These are phyloP conservation scores for Patellaria atrata DNA, from an alignment of 495 filamentous ascomycete genomes.

Conservation along the genomic window DNA sequence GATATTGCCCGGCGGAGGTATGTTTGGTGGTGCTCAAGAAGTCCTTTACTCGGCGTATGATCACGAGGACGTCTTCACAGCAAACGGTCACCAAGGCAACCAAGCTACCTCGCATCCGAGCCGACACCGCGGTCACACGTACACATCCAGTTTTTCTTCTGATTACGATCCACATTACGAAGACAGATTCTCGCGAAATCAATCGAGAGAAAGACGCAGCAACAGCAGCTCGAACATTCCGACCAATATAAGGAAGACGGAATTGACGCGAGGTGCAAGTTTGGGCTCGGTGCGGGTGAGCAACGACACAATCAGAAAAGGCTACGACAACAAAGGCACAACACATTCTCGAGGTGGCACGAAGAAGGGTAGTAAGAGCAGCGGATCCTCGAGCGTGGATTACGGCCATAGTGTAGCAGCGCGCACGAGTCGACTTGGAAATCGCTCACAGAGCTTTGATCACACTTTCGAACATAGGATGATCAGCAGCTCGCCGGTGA, in stretches of 20 bases:
- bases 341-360: slow-evolving; percentile 19
- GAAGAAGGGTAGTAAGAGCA: slow-evolving; percentile 59
- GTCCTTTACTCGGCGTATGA: slow-evolving; percentile 13
- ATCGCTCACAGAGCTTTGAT: slow-evolving; percentile 69
- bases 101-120: slow-evolving; percentile 9
- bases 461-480: slow-evolving; percentile 33
- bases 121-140: slow-evolving; percentile 41
- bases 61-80: slow-evolving; percentile 18
- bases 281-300: slow-evolving; percentile 21
- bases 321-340: slow-evolving; percentile 8
- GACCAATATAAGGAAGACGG: slow-evolving; percentile 44
- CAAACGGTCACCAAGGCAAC: slow-evolving; percentile 5
- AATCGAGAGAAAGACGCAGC: slow-evolving; percentile 54
- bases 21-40: slow-evolving; percentile 6
- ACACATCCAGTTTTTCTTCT: slow-evolving; percentile 57
- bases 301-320: slow-evolving; percentile 24
- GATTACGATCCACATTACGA: slow-evolving; percentile 54
- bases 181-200: slow-evolving; percentile 45
- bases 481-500: slow-evolving; percentile 5
- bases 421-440: slow-evolving; percentile 42
- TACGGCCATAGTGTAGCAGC: slow-evolving; percentile 42
- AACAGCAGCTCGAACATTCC: slow-evolving; percentile 71
- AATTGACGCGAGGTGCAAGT: slow-evolving; percentile 42
- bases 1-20: slow-evolving; percentile 10
- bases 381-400: slow-evolving; percentile 55